Conservation (phyloP, 495 filamentous ascomycete genomes). For the Hypoxylon crocopeplum region DNA sequence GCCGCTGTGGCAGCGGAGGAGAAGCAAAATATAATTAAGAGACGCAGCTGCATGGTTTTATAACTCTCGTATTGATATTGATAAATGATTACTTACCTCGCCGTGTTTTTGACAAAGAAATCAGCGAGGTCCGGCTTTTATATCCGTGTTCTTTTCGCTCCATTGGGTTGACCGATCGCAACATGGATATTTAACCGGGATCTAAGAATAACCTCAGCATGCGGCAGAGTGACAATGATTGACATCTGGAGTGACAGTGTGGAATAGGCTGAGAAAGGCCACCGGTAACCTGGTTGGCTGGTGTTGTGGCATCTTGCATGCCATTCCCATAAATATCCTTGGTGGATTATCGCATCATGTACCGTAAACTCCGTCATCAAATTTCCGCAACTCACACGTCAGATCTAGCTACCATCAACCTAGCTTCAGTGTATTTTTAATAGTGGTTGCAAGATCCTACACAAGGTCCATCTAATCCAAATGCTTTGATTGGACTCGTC, state of each 20-base stretch:
- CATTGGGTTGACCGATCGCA: constrained; percentile 21
- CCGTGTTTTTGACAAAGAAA: not conserved
- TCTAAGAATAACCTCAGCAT: constrained; percentile 15
- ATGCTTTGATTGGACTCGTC: no score
- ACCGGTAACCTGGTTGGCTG: constrained; percentile 16
- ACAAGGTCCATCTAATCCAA: not conserved
- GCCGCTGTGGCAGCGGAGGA: constrained; percentile 20
- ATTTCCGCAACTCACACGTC: constrained; percentile 5
- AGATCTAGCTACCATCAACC: no score
- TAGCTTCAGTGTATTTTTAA: no score
- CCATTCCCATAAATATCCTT: not conserved
- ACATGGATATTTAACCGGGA: constrained; percentile 26
- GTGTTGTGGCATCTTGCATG: not conserved
- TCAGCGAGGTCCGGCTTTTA: constrained; percentile 18
- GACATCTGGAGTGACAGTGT: not conserved
- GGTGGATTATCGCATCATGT: constrained; percentile 11
- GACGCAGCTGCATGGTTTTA: constrained; percentile 15
- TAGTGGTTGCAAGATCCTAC: no score
- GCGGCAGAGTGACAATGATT: constrained; percentile 15
- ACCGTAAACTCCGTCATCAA: constrained; percentile 15
- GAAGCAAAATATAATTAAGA: constrained; percentile 9
- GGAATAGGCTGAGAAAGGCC: constrained; percentile 11
- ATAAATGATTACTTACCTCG: not conserved
- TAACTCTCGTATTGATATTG: not conserved
- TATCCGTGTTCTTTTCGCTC: constrained; percentile 7